phyloP scores from a whole-genome alignment of 257 asterid species.

The Solanum habrochaites region DNA sequence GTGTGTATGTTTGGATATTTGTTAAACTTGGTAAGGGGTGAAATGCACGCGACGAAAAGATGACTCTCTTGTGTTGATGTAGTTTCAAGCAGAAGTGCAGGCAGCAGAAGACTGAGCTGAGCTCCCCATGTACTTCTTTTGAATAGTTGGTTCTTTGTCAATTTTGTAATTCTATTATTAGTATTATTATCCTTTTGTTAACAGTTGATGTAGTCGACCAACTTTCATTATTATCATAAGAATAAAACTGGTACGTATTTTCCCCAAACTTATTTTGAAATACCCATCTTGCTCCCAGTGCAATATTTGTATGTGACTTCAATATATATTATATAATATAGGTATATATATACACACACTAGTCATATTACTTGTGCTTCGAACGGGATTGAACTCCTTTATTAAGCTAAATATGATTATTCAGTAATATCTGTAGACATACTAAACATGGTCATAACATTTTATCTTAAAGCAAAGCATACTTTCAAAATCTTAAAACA shows the following conservation, averaged over 20 bases:
- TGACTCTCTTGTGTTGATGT: background rate
- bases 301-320: too few relatives aligned
- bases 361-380: too few relatives aligned
- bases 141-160: background rate
- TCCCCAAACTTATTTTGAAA: background rate
- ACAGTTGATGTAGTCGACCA: background rate
- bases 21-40: background rate
- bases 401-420: too few relatives aligned
- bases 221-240: background rate
- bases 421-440: rapidly evolving
- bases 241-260: background rate
- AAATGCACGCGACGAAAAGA: background rate
- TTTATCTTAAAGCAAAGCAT: too few relatives aligned
- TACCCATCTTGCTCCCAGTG: background rate
- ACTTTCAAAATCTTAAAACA: too few relatives aligned
- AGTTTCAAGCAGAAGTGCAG: background rate
- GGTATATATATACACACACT: too few relatives aligned
- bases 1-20: background rate
- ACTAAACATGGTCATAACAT: too few relatives aligned
- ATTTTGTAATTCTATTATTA: background rate
- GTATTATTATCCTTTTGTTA: background rate
- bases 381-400: too few relatives aligned
- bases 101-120: background rate
- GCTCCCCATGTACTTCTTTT: background rate
- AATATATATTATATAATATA: too few relatives aligned